These are phyloP conservation scores for Yarrowia deformans DNA, from an alignment of 805 yeast species.

Conservation along the genomic window DNA sequence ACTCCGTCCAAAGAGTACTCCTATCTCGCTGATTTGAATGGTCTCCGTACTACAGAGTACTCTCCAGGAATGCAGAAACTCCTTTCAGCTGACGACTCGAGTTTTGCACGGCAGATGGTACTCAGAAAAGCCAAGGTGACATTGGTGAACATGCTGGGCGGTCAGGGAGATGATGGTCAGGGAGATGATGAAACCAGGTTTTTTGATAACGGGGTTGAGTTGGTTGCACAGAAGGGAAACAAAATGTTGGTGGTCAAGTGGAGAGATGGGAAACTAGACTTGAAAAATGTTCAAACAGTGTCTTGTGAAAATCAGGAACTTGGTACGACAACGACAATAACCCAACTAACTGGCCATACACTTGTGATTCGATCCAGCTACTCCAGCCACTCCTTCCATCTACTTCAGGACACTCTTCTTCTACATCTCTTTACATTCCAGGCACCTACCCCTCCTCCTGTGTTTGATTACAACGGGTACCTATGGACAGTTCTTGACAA, in stretches of 20 bases:
- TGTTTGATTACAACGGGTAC: constrained; percentile 15
- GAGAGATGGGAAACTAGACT: not conserved
- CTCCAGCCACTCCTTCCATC: not conserved
- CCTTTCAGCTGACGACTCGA: not conserved
- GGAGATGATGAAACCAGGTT: not conserved
- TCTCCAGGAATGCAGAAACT: not conserved
- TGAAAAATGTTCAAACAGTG: not conserved
- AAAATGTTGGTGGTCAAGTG: not conserved
- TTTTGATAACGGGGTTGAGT: not conserved
- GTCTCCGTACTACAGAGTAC: not conserved
- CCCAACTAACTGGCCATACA: not conserved
- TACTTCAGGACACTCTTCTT: not conserved
- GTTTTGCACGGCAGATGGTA: not conserved
- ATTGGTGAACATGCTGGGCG: not conserved
- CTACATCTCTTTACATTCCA: not conserved
- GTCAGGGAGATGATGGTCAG: not conserved
- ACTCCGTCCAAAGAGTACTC: not conserved
- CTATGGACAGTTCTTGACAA: not conserved
- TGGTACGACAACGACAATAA: not conserved
- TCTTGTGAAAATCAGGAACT: not conserved
- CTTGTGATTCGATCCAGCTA: not conserved
- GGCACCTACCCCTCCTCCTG: not conserved
- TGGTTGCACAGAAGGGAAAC: not conserved
- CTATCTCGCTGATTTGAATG: not conserved
- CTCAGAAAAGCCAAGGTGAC: not conserved